phyloP scores from a whole-genome alignment of 176 grass and related monocot genomes.

The Lolium rigidum region DNA sequence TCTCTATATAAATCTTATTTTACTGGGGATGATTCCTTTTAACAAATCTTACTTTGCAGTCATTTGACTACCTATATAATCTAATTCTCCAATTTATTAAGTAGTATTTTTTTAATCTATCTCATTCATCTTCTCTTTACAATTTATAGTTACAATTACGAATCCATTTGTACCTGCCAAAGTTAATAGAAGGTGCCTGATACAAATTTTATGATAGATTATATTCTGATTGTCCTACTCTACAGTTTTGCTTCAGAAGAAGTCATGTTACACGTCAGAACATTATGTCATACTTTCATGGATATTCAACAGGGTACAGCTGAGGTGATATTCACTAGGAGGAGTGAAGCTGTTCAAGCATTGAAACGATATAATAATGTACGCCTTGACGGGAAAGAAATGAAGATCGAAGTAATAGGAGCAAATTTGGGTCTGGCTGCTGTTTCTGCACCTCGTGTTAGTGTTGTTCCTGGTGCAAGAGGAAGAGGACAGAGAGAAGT shows the following conservation, averaged over 20 bases:
- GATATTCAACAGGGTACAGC: constrained; percentile 81
- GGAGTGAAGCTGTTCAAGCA: constrained; percentile 78
- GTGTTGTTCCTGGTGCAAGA: constrained; percentile 62
- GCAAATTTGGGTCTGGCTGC: constrained; percentile 61
- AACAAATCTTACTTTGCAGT: neutral
- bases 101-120: neutral
- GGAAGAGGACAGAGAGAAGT: constrained; percentile 85
- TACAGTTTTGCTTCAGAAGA: constrained; percentile 15
- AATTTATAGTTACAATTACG: neutral
- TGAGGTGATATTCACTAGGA: constrained; percentile 86
- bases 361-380: constrained; percentile 96
- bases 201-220: neutral
- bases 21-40: neutral
- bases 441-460: constrained; percentile 55
- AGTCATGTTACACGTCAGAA: neutral
- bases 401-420: constrained; percentile 95
- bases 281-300: constrained; percentile 19
- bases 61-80: neutral
- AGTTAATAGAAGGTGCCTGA: neutral
- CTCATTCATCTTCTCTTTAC: neutral
- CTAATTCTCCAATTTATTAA: neutral
- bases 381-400: constrained; percentile 88
- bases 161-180: neutral
- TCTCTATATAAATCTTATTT: neutral
- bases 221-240: neutral